Evolutionary conservation across 2,329 filamentous ascomycete genomes (phyloP).

Genomic region (Zymoseptoria pseudotritici): DNA sequence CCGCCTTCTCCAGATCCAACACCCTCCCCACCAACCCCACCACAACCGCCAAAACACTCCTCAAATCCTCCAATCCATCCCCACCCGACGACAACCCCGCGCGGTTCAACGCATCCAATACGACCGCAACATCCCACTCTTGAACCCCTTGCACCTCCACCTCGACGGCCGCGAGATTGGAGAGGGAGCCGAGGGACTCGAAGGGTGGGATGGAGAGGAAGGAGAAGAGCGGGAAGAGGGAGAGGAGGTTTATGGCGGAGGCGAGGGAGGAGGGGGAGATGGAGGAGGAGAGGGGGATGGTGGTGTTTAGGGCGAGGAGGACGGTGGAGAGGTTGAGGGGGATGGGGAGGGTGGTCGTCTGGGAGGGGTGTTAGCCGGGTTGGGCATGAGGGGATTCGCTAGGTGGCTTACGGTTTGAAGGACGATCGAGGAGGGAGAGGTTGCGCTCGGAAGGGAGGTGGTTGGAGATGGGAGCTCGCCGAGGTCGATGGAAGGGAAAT

Average conservation of each 20-base stretch:
- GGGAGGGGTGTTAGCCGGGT: too few relatives aligned
- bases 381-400: too few relatives aligned
- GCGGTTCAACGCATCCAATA: background rate
- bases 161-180: background rate
- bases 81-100: background rate
- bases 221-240: conserved; percentile 37
- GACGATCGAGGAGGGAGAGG: background rate
- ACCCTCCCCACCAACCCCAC: background rate
- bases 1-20: background rate
- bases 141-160: background rate
- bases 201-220: conserved; percentile 21
- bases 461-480: background rate
- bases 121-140: background rate
- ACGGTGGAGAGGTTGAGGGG: background rate
- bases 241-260: conserved; percentile 42
- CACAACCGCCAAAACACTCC: background rate
- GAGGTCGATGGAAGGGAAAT: background rate
- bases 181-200: background rate
- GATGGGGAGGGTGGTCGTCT: background rate
- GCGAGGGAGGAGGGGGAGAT: conserved; percentile 23
- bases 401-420: background rate
- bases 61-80: background rate
- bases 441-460: background rate
- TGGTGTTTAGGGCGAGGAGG: conserved; percentile 10
- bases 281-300: conserved; percentile 1